Conservation (phyloP, 495 filamentous ascomycete species). For the Penicillium cosmopolitanum region DNA sequence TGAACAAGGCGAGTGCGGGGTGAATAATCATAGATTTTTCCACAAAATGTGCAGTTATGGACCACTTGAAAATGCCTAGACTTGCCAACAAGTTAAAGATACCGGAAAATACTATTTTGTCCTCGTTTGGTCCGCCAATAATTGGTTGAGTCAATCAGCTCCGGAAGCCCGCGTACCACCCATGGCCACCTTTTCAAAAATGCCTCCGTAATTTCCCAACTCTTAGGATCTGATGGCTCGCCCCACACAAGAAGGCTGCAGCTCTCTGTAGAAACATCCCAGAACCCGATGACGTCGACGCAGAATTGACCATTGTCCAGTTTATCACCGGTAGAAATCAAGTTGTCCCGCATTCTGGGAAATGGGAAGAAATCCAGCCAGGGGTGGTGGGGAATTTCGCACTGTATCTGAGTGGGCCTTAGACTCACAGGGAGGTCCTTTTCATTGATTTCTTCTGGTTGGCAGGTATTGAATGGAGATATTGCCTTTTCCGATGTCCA, state of each 20-base stretch:
- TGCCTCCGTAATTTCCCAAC: conserved; percentile 54
- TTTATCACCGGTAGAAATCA: neutral
- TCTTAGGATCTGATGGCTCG: conserved; percentile 47
- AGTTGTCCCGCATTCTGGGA: conserved; percentile 15
- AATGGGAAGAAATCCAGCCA: conserved; percentile 56
- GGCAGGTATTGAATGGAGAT: neutral
- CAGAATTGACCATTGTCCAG: neutral
- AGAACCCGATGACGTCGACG: conserved; percentile 28
- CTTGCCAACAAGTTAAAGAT: conserved; percentile 13
- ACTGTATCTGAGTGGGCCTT: conserved; percentile 5
- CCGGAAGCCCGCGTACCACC: conserved; percentile 52
- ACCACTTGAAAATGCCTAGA: no score
- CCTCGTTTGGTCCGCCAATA: conserved; percentile 50
- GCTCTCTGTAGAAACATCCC: conserved; percentile 35
- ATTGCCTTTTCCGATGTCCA: neutral
- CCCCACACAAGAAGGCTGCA: conserved; percentile 55
- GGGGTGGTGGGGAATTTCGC: conserved; percentile 42
- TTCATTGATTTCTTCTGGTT: neutral
- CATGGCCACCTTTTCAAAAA: conserved; percentile 57
- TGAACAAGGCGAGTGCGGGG: no score
- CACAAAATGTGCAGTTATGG: no score
- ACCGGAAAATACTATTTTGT: conserved; percentile 50
- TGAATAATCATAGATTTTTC: no score
- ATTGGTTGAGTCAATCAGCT: conserved; percentile 53
- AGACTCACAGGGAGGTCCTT: neutral